These are phyloP conservation scores for Tetrastigma voinierianum DNA, from an alignment of 164 flowering plant genomes.

Conservation along the genomic window DNA sequence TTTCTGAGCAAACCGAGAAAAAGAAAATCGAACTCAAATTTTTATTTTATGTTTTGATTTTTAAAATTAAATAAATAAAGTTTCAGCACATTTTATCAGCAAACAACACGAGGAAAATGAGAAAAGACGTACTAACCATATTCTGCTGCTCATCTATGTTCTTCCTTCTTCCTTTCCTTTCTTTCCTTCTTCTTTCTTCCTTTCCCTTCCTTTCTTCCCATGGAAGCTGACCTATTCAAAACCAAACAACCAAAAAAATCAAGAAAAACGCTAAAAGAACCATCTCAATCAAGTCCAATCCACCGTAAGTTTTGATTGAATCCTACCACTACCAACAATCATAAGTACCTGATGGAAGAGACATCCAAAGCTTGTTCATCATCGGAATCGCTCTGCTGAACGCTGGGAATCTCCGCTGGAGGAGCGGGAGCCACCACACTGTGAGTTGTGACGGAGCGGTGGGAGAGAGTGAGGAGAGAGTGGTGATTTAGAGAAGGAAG, in stretches of 20 bases:
- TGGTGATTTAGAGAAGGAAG: neutral
- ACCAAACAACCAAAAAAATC: slow-evolving; percentile 9
- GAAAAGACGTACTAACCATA: slow-evolving; percentile 48
- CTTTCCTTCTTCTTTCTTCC: too few species aligned
- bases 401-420: slow-evolving; percentile 5
- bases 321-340: too few species aligned
- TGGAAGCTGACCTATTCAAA: slow-evolving; percentile 58
- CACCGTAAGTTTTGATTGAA: too few species aligned
- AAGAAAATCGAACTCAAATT: too few species aligned
- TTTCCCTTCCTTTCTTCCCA: too few species aligned
- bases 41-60: too few species aligned
- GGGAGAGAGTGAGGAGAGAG: slow-evolving; percentile 2
- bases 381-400: slow-evolving; percentile 19
- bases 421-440: slow-evolving; percentile 34
- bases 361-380: slow-evolving; percentile 53
- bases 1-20: too few species aligned
- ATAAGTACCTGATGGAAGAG: slow-evolving; percentile 49
- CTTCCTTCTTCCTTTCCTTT: too few species aligned
- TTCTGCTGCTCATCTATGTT: slow-evolving; percentile 75
- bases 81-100: neutral
- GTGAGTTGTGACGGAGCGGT: slow-evolving; percentile 30
- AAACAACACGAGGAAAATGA: neutral
- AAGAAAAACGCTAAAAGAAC: slow-evolving; percentile 5
- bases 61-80: neutral
- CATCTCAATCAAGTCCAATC: neutral